Base-by-base conservation (phyloP, 352 stramenopile species). In the Phytopythium montanum region DNA sequence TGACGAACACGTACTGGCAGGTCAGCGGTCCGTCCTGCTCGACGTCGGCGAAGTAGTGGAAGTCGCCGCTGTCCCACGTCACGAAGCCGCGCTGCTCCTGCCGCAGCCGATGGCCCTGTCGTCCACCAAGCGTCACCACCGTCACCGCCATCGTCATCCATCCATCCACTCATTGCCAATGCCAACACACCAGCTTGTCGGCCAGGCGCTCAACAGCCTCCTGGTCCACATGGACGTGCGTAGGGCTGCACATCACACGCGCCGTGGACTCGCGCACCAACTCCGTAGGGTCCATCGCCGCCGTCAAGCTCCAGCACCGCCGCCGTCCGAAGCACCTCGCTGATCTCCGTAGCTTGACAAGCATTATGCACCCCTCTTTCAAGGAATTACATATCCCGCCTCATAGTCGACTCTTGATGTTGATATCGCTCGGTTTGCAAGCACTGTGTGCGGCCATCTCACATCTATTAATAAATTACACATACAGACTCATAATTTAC, bases 1-100 rank as follows among this genome's bases (percentile, higher is more conserved):
- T 66, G 34, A 95, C 84, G 56, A 96, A 91, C 10, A 95, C 80
- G 59, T 95, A 96, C 59, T 96, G 85, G 38, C 79, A 92, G 10
- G 88, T 96, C 29, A 93, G 45, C 19, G 78, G 76, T 1, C 86
- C 86, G 34, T 82, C 71, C n/a, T 63, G n/a, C 25, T 65, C 68
- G 29, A 86, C 81, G 38, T 96, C 87, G 1, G 61, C 78, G 46
- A 80, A 90, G 68, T 92, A 96, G 72, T 96, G 87, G 60, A 90
- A 93, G 61, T 88, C 80, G 1, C 73, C 71, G 50, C 77, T 85
- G 72, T 94, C 81, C 87, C 87, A 96, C 49, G 73, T 82, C 48
- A 83, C 73, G 19, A 77, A 56, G 8, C 69, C 76, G 23, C 79
- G 72, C 26, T 77, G 61, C 13, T 83, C 65, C 8, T 51, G 33